These are phyloP conservation scores for Tubosaeta brunneosetosa DNA, from an alignment of 768 basidiomycete species.

Conservation along the genomic window DNA sequence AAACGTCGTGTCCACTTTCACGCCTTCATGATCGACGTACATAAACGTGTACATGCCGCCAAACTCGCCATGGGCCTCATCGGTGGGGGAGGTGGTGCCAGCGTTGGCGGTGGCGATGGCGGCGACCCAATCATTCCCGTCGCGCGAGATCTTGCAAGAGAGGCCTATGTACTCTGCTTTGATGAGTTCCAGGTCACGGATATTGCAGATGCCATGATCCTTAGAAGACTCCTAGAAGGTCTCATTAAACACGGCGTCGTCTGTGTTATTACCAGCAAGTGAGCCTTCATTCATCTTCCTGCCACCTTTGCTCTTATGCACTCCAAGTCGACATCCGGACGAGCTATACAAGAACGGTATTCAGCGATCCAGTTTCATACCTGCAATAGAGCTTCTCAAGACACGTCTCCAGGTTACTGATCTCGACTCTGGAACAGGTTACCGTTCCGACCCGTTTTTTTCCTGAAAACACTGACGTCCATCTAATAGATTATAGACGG, in stretches of 20 bases:
- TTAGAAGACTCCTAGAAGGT: conserved; percentile 83
- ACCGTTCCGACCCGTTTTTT: background rate
- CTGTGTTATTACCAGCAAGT: conserved; percentile 98
- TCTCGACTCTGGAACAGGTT: conserved; percentile 92
- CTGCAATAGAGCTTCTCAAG: conserved; percentile 92
- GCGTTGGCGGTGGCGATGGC: conserved; percentile 24
- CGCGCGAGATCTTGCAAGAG: conserved; percentile 78
- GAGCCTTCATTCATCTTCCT: conserved; percentile 24
- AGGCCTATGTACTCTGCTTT: conserved; percentile 87
- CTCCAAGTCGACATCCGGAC: conserved; percentile 85
- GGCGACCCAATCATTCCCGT: conserved; percentile 87
- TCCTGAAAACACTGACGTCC: background rate
- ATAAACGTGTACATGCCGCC: conserved; percentile 83
- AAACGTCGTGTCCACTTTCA: conserved; percentile 96
- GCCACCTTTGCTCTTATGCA: background rate
- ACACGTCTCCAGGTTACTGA: conserved; percentile 82
- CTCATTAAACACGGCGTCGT: conserved; percentile 86
- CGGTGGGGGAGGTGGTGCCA: conserved; percentile 32
- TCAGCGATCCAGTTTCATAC: conserved; percentile 90
- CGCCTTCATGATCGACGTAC: conserved; percentile 98
- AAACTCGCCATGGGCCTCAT: conserved; percentile 65
- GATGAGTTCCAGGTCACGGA: conserved; percentile 99
- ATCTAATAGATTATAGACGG: conserved; percentile 81
- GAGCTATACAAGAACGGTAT: conserved; percentile 99
- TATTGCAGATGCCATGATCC: conserved; percentile 97